Evolutionary conservation across 495 filamentous ascomycete species (phyloP), one percentile per base, ranked within the genome.

Genomic region (Aspergillus indologenus): DNA sequence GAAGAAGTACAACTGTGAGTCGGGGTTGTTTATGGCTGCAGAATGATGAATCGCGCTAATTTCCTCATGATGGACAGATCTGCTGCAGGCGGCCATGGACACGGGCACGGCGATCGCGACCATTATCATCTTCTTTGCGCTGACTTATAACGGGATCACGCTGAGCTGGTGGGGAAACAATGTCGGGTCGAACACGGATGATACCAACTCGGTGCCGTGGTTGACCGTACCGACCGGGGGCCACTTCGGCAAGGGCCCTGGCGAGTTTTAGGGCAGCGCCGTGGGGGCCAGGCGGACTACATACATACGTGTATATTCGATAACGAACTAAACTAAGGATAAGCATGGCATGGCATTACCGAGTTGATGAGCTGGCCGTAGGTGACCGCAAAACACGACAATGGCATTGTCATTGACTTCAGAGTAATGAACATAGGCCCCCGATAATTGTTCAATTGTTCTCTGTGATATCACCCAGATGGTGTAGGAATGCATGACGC

Each of bases 41-140:
- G 3, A 24, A 3, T 1, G 15, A 3, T 1, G 15, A 6, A 50
- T 51, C 5, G 23, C 6, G 12, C 48, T 51, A 51, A 51, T 24
- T 5, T n/a, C 19, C 15, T 1, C 17, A 3, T 31, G 1, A 6
- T 17, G 0, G 3, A 6, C 47, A 69, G 67, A 88, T 66, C 72
- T 88, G 2, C 72, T 92, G 34, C 84, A 81, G 57, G 78, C 79
- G 0, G 81, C 79, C 0, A 68, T 85, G 62, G 81, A 84, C 52
- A 89, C 90, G 0, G 90, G 88, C 8, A 78, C 92, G 18, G 90
- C 83, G 0, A 65, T 85, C 15, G 72, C 73, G 17, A 85, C 83
- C 3, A 72, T 83, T 56, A 65, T 82, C 26, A 81, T 85, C 49
- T 83, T 84, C 66, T 83, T 85, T 60, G 79, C 74, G 0, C 78